Percentiles rank a stretch among this genome's conserved stretches.
Evolutionary conservation across 192 early-diverging fungal species (phyloP).

Genomic region (Coemansia sp.): DNA sequence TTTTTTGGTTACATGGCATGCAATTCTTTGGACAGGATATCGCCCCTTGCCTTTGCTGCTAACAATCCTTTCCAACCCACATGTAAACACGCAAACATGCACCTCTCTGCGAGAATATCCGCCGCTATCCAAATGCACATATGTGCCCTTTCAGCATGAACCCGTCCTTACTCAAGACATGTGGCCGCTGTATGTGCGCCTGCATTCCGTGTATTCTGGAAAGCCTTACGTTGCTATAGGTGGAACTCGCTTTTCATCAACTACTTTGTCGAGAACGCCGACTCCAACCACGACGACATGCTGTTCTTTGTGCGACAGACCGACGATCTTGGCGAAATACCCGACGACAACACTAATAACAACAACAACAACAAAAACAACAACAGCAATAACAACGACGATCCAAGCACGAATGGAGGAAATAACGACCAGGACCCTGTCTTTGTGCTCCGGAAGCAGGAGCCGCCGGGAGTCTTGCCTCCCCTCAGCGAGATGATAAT

Average conservation of each 20-base stretch:
- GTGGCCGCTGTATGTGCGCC: conserved; percentile 4
- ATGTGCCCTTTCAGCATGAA: neutral
- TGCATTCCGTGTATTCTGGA: neutral
- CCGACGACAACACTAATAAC: neutral
- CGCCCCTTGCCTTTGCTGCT: neutral
- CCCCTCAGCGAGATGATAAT: conserved; percentile 69
- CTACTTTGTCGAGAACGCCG: conserved; percentile 70
- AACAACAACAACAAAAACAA: neutral
- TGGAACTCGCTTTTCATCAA: conserved; percentile 57
- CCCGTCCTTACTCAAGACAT: neutral
- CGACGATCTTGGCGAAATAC: conserved; percentile 25
- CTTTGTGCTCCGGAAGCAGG: conserved; percentile 78
- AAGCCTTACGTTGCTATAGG: too few species aligned
- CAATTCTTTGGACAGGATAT: neutral
- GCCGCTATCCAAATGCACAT: neutral
- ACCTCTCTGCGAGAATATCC: neutral
- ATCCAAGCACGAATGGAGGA: neutral
- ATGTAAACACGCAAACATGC: neutral
- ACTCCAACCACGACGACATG: conserved; percentile 77
- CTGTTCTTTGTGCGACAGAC: conserved; percentile 78
- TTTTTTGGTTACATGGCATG: neutral
- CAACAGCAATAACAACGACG: neutral
- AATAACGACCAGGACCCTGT: conserved; percentile 65
- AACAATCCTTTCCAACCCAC: neutral
- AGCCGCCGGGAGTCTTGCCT: conserved; percentile 61